Evolutionary conservation across 371 early-diverging fungal genomes (phyloP), one percentile per base, ranked within the genome.

Genomic region (Syncephalastrum contaminatum): DNA sequence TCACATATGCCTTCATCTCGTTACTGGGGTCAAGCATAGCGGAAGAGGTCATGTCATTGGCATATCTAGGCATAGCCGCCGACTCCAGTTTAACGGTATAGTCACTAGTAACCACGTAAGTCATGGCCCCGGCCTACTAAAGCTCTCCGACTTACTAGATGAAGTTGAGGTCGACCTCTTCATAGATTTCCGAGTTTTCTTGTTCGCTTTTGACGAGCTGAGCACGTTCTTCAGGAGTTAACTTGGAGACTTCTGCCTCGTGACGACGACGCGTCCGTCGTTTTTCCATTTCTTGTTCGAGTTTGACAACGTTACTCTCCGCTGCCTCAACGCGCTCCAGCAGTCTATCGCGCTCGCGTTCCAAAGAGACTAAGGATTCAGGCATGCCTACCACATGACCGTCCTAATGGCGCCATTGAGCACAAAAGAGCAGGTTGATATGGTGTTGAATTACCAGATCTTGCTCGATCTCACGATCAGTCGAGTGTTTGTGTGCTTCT

Each of bases 211-310:
- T 56, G 36, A 58, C 48, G 19, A 43, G 51, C 5, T 48, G 46
- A 19, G 75, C 72, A 54, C 75, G 65, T 54, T 69, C 66, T 18
- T 69, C 72, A 16, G 75, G 72, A 40, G 75, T 67, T 66, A 75
- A 42, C 14, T 72, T 72, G 8, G 63, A 47, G 2, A 75, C 12
- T 2, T 43, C 36, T 0, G 72, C 64, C 56, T 75, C 70, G n/a
- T 50, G 16, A 0, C 48, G 40, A 36, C 75, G 45, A 45, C 53
- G 51, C 24, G 42, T 55, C 56, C 43, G 56, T 20, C 60, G 42
- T 7, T n/a, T 15, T 14, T 8, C 44, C 30, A 75, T 21, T 43
- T 66, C 49, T 4, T 60, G 12, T 45, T 65, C 50, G 21, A 64
- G 48, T 4, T 44, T 40, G 0, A 20, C 39, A 1, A 69, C 69